Evolutionary conservation across 306 rosid species (phyloP), one percentile per base, ranked within the genome.

Genomic region (Pyrus betulifolia): DNA sequence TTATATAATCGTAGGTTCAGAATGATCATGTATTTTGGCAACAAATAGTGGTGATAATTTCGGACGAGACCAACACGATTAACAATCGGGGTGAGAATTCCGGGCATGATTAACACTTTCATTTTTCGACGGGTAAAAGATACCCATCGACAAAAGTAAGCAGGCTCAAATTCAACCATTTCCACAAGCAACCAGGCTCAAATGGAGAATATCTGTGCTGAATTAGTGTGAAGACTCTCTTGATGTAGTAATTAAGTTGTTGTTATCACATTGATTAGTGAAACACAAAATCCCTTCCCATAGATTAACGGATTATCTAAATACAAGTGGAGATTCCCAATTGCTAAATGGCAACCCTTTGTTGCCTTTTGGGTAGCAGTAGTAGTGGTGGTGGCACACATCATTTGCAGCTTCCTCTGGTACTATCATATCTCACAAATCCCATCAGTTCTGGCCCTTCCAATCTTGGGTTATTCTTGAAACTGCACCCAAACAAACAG

Each of bases 371-470:
- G 22, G 42, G 74, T 57, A n/a, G 15, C 11, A 38, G 6, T 27
- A 6, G 3, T 27, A 14, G 18, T 14, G 13, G 5, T 54, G 7
- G 19, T 35, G 6, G n/a, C 27, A 67, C 28, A 46, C 82, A 76
- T 85, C 80, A 86, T 75, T 88, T 57, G 87, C 98, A 91, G 84
- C 81, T 88, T 83, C 85, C 97, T 81, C 89, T 87, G n/a, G 17
- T 65, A 49, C 21, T 49, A 58, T 88, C 93, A 62, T 93, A 93
- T 83, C 97, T 88, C 78, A 93, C 98, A 75, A 91, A 93, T 51
- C 98, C 98, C 97, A 93, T 85, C 69, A 93, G 86, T 76, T 91
- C 91, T 52, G 98, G 98, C 64, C 98, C 97, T 80, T 89, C 85
- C 55, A 93, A 71, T 83, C 92, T 86, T 44, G 97, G 89, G 69